Base-by-base conservation (phyloP, 2,329 filamentous ascomycete species). In the Phyllosticta paracitricarpa region DNA sequence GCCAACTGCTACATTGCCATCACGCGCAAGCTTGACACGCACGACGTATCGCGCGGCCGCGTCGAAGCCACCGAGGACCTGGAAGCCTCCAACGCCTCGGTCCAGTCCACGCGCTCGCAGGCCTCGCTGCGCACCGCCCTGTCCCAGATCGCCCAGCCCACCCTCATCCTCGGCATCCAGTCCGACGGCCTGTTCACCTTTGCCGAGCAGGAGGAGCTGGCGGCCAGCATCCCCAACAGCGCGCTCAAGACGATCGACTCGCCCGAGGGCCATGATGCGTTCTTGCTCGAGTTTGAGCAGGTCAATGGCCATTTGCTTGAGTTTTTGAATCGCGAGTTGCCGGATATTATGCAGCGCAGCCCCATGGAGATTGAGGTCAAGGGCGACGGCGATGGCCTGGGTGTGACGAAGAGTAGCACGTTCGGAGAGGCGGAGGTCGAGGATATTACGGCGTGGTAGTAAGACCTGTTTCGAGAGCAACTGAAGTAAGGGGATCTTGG, bases 1-100 rank as follows among this genome's bases (percentile, higher is more conserved):
- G 90, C 91, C 69, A 99, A 99, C 74, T 99, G 94, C 78, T 99
- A 99, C 78, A 97, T 99, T 67, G 92, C 94, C 66, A 97, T 99
- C 75, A 97, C 94, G 4, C 88, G 94, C 69, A 99, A 99, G 76
- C 84, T 99, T 17, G 94, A 99, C 72, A 97, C 94, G 0, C 94
- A 99, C 74, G 94, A 99, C 72, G 85, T 99, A 26, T 95, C 91
- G 14, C 84, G 92, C 52, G 84, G 87, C 70, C 87, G 93, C 4
- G 78, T 73, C 72, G 66, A 68, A 33, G 56, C 64, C 51, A 10
- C 54, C 25, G 54, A 33, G 14, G 65, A 67, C 33, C 65, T 70
- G 9, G 68, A 71, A 4, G 68, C 68, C 17, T 61, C 61, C 6
- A 70, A 40, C 48, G 66, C 70, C 1, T 62, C 56, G 9, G n/a